Evolutionary conservation across 2,329 filamentous ascomycete genomes (phyloP).

Genomic region (Cryphonectria radicalis): DNA sequence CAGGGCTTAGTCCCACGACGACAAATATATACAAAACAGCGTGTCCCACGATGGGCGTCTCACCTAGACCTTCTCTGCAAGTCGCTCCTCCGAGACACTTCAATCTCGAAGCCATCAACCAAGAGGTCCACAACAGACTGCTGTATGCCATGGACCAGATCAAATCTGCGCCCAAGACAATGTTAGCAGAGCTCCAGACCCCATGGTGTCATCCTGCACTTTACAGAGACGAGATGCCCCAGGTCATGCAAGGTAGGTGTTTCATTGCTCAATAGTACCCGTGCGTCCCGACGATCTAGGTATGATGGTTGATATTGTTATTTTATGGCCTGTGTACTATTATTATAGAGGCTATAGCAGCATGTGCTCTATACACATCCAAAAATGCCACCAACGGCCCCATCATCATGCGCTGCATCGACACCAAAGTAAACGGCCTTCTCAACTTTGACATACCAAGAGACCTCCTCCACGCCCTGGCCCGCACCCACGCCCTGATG

Average conservation of each 20-base stretch:
- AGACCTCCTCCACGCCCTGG: constrained; percentile 39
- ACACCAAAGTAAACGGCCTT: constrained; percentile 49
- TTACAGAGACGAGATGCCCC: constrained; percentile 56
- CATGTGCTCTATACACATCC: constrained; percentile 56
- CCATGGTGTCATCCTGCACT: constrained; percentile 59
- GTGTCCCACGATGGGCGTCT: neutral
- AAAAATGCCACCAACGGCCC: constrained; percentile 53
- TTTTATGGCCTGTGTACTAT: neutral
- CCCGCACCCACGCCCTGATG: constrained; percentile 47
- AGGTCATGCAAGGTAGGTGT: constrained; percentile 50
- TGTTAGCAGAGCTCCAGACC: constrained; percentile 54
- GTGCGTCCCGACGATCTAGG: too few relatives aligned
- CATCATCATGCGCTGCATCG: constrained; percentile 54
- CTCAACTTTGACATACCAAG: constrained; percentile 40
- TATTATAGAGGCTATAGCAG: constrained; percentile 52
- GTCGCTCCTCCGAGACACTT: neutral
- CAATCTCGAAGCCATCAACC: constrained; percentile 15
- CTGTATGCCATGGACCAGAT: constrained; percentile 51
- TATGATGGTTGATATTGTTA: neutral
- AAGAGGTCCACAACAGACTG: constrained; percentile 18
- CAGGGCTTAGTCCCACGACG: too few relatives aligned
- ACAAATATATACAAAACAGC: neutral
- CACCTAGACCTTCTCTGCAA: neutral
- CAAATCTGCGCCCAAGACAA: constrained; percentile 50
- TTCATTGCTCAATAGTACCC: neutral